These are phyloP conservation scores for Teratosphaeriaceae sp. DNA, from an alignment of 2,329 filamentous ascomycete species.

Conservation along the genomic window DNA sequence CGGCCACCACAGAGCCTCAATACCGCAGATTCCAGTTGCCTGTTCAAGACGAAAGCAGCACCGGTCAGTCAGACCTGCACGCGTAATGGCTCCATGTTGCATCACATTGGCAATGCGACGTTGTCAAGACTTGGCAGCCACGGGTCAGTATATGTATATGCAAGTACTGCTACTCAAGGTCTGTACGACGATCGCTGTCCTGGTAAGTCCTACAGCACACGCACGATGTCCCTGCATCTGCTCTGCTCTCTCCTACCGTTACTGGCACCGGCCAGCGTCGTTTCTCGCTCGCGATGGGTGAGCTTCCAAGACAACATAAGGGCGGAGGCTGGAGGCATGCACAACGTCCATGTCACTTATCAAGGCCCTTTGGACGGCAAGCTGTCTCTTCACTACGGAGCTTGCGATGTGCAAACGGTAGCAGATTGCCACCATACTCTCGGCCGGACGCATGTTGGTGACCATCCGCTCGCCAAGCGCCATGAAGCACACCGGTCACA, in stretches of 20 bases:
- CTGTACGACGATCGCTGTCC: not conserved
- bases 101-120: no score
- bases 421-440: slow-evolving; percentile 40
- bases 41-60: not conserved
- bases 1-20: not conserved
- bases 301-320: slow-evolving; percentile 19
- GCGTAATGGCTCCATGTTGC: no score
- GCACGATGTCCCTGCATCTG: not conserved
- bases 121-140: no score
- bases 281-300: slow-evolving; percentile 4
- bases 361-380: slow-evolving; percentile 38
- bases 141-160: no score
- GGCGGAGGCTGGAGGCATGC: slow-evolving; percentile 31
- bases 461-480: slow-evolving; percentile 23
- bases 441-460: slow-evolving; percentile 34
- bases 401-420: slow-evolving; percentile 33
- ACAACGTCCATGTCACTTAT: slow-evolving; percentile 45
- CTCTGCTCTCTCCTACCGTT: not conserved
- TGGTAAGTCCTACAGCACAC: not conserved
- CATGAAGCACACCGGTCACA: slow-evolving; percentile 22
- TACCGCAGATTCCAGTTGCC: not conserved
- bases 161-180: not conserved
- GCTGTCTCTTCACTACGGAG: slow-evolving; percentile 40
- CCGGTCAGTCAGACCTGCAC: not conserved
- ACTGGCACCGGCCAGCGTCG: not conserved